Evolutionary conservation across 441 rosid genomes (phyloP).

Genomic region (Arabidopsis lyrata): DNA sequence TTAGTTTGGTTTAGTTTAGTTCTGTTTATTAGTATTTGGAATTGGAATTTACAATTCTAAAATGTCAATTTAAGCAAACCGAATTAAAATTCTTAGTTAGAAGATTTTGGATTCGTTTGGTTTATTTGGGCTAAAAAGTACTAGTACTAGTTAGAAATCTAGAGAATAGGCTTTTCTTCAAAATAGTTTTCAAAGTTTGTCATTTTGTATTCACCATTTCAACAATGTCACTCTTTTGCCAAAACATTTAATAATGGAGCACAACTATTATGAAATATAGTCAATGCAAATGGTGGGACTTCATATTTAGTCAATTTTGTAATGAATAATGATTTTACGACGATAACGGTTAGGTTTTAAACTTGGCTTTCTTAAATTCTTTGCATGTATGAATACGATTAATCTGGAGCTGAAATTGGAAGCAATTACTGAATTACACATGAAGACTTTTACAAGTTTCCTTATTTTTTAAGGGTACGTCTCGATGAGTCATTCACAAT

Average conservation of each 20-base stretch:
- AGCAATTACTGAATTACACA: background rate
- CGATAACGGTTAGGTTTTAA: slow-evolving; percentile 1
- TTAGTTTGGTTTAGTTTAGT: background rate
- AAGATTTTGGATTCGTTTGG: slow-evolving; percentile 2
- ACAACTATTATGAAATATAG: background rate
- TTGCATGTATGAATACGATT: background rate
- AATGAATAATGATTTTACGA: slow-evolving; percentile 1
- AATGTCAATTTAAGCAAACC: background rate
- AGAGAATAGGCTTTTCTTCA: too few species aligned
- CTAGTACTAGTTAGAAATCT: too few species aligned
- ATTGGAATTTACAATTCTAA: background rate
- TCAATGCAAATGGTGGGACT: slow-evolving; percentile 4
- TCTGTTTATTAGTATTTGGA: background rate
- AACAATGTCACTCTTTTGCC: background rate
- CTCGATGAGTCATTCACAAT: background rate
- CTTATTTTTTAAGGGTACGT: background rate
- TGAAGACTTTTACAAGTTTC: background rate
- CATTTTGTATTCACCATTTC: background rate
- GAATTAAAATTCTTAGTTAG: background rate
- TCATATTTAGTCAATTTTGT: slow-evolving; percentile 5
- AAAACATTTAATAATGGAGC: background rate
- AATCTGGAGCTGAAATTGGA: background rate
- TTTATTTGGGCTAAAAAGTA: slow-evolving; percentile 2
- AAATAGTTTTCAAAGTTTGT: background rate
- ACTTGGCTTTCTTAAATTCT: background rate